phyloP scores from a whole-genome alignment of 225 moss, liverwort and hornwort species.

The Pleurozium schreberi region DNA sequence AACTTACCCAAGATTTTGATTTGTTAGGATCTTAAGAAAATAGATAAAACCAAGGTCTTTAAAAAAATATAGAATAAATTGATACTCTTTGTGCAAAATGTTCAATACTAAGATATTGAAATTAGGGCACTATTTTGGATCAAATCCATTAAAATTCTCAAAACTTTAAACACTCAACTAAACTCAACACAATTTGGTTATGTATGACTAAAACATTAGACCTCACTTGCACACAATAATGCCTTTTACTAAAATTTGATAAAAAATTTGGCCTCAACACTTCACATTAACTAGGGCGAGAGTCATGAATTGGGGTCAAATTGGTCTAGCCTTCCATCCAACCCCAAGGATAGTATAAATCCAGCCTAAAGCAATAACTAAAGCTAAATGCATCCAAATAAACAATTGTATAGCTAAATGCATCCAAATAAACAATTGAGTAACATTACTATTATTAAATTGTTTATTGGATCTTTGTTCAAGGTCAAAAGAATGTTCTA shows the following conservation, averaged over 20 bases:
- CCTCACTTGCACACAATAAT: not conserved
- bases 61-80: not conserved
- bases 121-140: too few relatives aligned
- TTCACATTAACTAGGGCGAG: too few relatives aligned
- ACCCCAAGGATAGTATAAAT: too few relatives aligned
- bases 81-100: not conserved
- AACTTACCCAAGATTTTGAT: not conserved
- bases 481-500: too few relatives aligned
- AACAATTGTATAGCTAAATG: too few relatives aligned
- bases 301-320: too few relatives aligned
- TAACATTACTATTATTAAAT: not conserved
- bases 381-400: too few relatives aligned
- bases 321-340: too few relatives aligned
- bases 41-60: not conserved
- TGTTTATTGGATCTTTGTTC: too few relatives aligned
- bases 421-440: not conserved
- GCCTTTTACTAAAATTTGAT: not conserved
- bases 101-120: not conserved
- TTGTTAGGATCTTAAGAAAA: too few relatives aligned
- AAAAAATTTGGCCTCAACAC: too few relatives aligned
- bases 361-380: too few relatives aligned
- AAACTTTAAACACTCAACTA: not conserved
- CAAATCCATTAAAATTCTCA: not conserved
- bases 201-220: not conserved
- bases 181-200: not conserved